Evolutionary conservation across 495 filamentous ascomycete genomes (phyloP).

Genomic region (Neurospora africana): DNA sequence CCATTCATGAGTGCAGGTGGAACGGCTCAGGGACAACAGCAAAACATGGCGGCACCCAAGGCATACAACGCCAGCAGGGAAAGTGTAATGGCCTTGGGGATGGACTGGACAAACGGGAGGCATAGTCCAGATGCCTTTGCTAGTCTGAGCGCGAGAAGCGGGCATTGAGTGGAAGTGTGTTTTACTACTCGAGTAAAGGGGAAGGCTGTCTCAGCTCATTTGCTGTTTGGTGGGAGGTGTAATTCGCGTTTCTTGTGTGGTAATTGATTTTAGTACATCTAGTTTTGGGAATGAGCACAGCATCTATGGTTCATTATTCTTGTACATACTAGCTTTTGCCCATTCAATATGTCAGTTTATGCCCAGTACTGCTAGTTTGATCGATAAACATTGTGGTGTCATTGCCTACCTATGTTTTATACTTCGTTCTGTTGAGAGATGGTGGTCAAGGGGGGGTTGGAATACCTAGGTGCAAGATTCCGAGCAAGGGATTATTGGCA

Average conservation of each 20-base stretch:
- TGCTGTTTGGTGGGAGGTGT: background rate
- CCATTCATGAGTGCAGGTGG: conserved; percentile 29
- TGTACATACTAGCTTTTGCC: background rate
- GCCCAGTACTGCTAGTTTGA: background rate
- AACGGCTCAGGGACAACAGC: conserved; percentile 4
- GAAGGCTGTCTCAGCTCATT: background rate
- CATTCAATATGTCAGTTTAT: background rate
- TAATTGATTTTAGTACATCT: background rate
- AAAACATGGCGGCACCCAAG: conserved; percentile 8
- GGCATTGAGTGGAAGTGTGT: background rate
- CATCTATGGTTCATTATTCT: background rate
- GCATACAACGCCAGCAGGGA: conserved; percentile 70
- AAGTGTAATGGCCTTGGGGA: conserved; percentile 65
- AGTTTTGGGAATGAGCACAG: background rate
- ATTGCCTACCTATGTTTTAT: background rate
- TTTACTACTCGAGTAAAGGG: background rate
- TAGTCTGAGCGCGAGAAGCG: conserved; percentile 61
- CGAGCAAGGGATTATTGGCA: background rate
- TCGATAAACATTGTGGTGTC: background rate
- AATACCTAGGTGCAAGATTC: background rate
- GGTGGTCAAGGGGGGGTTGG: background rate
- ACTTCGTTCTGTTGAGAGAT: background rate
- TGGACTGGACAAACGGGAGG: conserved; percentile 62
- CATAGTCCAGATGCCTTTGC: conserved; percentile 97
- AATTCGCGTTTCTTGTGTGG: background rate